Conservation (phyloP, 2,329 filamentous ascomycete genomes). For the Alternaria arborescens region DNA sequence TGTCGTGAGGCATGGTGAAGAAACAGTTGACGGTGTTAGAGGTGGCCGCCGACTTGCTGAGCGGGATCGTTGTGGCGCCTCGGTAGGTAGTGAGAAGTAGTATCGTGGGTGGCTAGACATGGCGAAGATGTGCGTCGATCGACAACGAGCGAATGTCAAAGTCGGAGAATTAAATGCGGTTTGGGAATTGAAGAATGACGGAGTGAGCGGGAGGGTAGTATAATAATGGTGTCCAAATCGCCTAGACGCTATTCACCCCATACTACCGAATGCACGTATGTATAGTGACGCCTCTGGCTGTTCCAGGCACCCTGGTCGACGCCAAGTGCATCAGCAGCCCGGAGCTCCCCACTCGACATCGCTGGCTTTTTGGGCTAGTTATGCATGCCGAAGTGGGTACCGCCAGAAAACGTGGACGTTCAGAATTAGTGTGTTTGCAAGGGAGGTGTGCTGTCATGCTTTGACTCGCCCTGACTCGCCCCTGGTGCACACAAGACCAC, state of each 20-base stretch:
- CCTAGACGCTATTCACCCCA: slow-evolving; percentile 52
- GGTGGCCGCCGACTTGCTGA: slow-evolving; percentile 53
- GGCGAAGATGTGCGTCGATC: slow-evolving; percentile 27
- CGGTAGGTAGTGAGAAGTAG: slow-evolving; percentile 51
- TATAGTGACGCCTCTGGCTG: slow-evolving; percentile 43
- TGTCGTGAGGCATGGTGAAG: slow-evolving; percentile 55
- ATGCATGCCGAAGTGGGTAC: slow-evolving; percentile 45
- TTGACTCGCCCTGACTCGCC: slow-evolving; percentile 48
- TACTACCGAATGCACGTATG: slow-evolving; percentile 41
- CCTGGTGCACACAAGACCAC: slow-evolving; percentile 35
- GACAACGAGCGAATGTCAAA: slow-evolving; percentile 17
- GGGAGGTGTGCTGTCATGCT: slow-evolving; percentile 51
- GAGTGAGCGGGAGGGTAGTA: slow-evolving; percentile 32
- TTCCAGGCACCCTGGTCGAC: slow-evolving; percentile 41
- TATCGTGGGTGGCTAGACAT: slow-evolving; percentile 49
- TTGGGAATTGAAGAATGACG: slow-evolving; percentile 26
- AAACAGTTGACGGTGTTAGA: slow-evolving; percentile 57
- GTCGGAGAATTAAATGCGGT: slow-evolving; percentile 25
- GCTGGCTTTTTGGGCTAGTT: slow-evolving; percentile 38
- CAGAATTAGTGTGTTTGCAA: slow-evolving; percentile 40
- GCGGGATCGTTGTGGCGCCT: slow-evolving; percentile 45
- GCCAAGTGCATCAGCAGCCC: slow-evolving; percentile 48
- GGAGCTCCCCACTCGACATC: slow-evolving; percentile 44
- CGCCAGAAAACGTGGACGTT: slow-evolving; percentile 51
- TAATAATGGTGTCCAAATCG: slow-evolving; percentile 42